Percentiles rank a stretch among this genome's conserved stretches.
phyloP scores from a whole-genome alignment of 2,329 filamentous ascomycete species.

The Cladophialophora carrionii region DNA sequence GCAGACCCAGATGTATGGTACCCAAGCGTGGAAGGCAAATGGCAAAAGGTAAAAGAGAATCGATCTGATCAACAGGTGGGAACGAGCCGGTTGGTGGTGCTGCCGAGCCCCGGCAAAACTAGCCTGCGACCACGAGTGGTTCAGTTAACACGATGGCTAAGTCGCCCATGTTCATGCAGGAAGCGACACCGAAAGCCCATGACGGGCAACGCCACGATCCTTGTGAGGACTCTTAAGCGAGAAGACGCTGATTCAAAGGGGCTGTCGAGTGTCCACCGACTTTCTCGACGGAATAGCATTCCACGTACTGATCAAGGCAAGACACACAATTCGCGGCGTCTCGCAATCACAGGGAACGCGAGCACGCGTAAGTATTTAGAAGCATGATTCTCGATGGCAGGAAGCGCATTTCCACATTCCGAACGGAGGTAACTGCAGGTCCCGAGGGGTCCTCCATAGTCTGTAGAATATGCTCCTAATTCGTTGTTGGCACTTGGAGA shows the following conservation, averaged over 20 bases:
- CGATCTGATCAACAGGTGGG: constrained; percentile 22
- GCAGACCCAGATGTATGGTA: constrained; percentile 3
- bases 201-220: background rate
- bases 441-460: background rate
- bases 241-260: background rate
- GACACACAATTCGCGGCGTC: constrained; percentile 1
- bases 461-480: background rate
- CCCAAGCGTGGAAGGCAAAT: background rate
- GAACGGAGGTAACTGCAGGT: background rate
- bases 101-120: constrained; percentile 11
- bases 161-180: background rate
- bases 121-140: constrained; percentile 3
- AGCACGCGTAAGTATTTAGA: background rate
- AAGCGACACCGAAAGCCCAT: background rate
- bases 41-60: constrained; percentile 18
- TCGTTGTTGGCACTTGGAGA: background rate
- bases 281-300: background rate
- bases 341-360: background rate
- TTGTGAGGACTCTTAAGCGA: background rate
- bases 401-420: background rate
- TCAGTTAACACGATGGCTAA: constrained; percentile 4
- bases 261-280: too few relatives aligned
- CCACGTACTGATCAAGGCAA: background rate
- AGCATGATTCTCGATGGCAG: background rate
- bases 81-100: background rate